phyloP scores from a whole-genome alignment of 2,329 filamentous ascomycete genomes.

The Fonsecaea pugnacius region DNA sequence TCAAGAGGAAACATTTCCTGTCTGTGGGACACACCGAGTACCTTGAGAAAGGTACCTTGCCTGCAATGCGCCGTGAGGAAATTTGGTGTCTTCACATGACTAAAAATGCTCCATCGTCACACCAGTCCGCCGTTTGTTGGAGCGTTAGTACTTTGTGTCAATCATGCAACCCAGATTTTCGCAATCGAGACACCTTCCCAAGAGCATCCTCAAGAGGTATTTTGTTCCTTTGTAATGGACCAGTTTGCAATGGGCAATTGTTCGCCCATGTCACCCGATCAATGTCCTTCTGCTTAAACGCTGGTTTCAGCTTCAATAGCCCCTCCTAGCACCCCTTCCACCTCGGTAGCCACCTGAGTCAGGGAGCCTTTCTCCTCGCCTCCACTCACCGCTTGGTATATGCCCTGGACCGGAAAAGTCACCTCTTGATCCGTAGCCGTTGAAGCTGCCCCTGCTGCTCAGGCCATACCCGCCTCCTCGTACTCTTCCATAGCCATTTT shows the following conservation, averaged over 20 bases:
- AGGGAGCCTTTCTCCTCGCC: conserved; percentile 53
- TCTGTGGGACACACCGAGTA: not conserved
- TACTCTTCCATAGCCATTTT: conserved; percentile 52
- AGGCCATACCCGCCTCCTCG: conserved; percentile 47
- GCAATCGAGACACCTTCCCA: not conserved
- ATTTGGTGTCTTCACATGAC: conserved; percentile 1
- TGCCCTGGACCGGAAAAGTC: conserved; percentile 41
- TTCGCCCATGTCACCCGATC: not conserved
- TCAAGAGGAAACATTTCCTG: conserved; percentile 7
- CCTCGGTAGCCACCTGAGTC: conserved; percentile 47
- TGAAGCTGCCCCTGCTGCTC: conserved; percentile 48
- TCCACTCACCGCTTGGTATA: conserved; percentile 55
- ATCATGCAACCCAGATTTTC: not conserved
- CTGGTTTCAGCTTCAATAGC: conserved; percentile 14
- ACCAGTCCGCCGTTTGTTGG: not conserved
- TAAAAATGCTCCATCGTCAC: not conserved
- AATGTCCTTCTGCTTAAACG: not conserved
- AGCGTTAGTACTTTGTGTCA: not conserved
- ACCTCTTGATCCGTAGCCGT: conserved; percentile 44
- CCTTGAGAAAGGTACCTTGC: not conserved
- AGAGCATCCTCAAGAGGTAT: not conserved
- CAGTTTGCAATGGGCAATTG: not conserved
- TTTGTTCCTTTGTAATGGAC: not conserved
- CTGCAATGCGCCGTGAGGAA: not conserved
- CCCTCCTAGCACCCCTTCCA: conserved; percentile 31